phyloP scores from a whole-genome alignment of 73 alveolate genomes.

The Effrenium voratum region DNA sequence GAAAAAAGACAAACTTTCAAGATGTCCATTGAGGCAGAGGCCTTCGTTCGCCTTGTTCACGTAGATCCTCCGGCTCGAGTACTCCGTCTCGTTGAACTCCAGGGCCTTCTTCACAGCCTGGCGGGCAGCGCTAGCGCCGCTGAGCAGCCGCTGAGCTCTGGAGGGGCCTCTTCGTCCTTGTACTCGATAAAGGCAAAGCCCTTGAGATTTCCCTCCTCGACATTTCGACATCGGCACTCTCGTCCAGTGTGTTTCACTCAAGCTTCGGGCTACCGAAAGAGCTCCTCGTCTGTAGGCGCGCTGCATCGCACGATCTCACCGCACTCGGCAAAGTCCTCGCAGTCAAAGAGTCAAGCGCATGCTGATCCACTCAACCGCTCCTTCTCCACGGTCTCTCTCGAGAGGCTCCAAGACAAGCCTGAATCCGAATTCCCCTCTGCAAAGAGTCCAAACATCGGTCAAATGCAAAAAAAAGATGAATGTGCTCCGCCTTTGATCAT shows the following conservation, averaged over 20 bases:
- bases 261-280: too few relatives aligned
- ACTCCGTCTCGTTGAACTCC: slow-evolving; percentile 91
- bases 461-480: too few relatives aligned
- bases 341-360: not conserved
- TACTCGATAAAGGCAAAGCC: slow-evolving; percentile 87
- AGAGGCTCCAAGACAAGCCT: slow-evolving; percentile 63
- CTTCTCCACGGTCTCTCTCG: slow-evolving; percentile 61
- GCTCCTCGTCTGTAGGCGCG: slow-evolving; percentile 35
- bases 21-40: not conserved
- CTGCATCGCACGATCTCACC: slow-evolving; percentile 40
- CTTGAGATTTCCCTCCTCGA: slow-evolving; percentile 75
- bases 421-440: not conserved
- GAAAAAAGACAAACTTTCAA: not conserved
- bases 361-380: not conserved
- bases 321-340: slow-evolving; percentile 74
- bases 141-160: not conserved
- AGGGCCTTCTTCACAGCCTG: slow-evolving; percentile 87
- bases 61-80: slow-evolving; percentile 58
- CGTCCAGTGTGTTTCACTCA: too few relatives aligned
- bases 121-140: not conserved
- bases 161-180: slow-evolving; percentile 79
- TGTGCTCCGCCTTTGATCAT: slow-evolving; percentile 7
- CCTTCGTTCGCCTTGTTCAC: slow-evolving; percentile 86
- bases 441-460: not conserved
- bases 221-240: too few relatives aligned